Evolutionary conservation across 1,284 basidiomycete species (phyloP), one percentile per base, ranked within the genome.

Genomic region (Microbotryum silenes-acaulis): DNA sequence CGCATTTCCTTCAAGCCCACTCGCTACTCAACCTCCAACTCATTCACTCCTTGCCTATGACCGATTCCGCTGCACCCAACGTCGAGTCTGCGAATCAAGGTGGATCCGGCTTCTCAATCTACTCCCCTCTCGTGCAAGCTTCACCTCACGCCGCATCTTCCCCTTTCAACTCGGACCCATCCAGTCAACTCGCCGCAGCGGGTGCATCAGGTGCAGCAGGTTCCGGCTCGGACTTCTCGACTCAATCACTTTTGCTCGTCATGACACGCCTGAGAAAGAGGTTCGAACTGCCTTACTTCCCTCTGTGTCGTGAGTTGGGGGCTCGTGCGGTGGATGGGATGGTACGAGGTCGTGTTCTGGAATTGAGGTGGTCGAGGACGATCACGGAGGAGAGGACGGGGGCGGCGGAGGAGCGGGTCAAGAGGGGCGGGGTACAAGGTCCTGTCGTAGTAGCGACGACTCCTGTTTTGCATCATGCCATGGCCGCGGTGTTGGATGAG

Each of bases 251-350:
- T 4, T 87, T 88, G 72, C 80, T 79, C 29, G 85, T 86, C 18
- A 83, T 85, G 79, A 65, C 9, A 54, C 51, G 16, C 61, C 64
- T 3, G 56, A 71, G 2, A 27, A 64, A 25, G 61, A 63, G 5
- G 16, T 42, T 42, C 20, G 64, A 85, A 85, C 75, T 89, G 52
- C 80, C 84, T 1, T 89, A 89, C 74, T 89, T 89, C 75, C 76
- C 84, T 62, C 79, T 89, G 9, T 89, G 87, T 71, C 79, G 86
- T 42, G 86, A 88, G 73, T 77, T 89, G 25, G 88, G 88, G 2
- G 85, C 86, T 51, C 78, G 81, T 10, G 85, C 86, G 6, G 85
- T 89, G 6, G 88, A 89, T 72, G 87, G 85, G 21, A 86, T 89
- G 85, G 81, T 90, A 29, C 82, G 83, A 63, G 85, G 83, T 2